Evolutionary conservation across 2,329 filamentous ascomycete genomes (phyloP).

Genomic region (Ophiostoma ips): DNA sequence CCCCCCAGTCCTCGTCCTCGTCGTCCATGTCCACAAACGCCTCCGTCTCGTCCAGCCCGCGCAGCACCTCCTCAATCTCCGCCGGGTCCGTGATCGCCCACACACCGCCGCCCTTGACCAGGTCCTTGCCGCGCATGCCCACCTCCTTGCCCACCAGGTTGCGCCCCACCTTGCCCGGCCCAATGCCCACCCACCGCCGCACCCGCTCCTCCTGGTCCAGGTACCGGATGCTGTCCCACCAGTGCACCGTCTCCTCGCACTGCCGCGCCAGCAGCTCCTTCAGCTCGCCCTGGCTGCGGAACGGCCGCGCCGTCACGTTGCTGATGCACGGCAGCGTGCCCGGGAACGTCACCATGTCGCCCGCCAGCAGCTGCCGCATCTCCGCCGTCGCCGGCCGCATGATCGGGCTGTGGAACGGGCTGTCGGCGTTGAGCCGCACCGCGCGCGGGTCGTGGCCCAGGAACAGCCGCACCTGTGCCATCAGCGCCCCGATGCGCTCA

Average conservation of each 20-base stretch:
- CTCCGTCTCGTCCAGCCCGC: slow-evolving; percentile 51
- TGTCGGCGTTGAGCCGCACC: slow-evolving; percentile 74
- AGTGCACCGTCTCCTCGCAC: slow-evolving; percentile 81
- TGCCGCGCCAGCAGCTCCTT: slow-evolving; percentile 67
- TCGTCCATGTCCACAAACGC: slow-evolving; percentile 20
- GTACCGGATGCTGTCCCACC: slow-evolving; percentile 90
- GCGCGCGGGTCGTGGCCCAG: slow-evolving; percentile 82
- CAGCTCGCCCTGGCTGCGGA: slow-evolving; percentile 56
- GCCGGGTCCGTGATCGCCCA: slow-evolving; percentile 79
- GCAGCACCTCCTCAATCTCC: slow-evolving; percentile 56
- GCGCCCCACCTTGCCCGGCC: slow-evolving; percentile 82
- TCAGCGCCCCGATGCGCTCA: slow-evolving; percentile 62
- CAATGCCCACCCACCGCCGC: slow-evolving; percentile 77
- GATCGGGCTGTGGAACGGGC: slow-evolving; percentile 80
- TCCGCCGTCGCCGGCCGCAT: slow-evolving; percentile 73
- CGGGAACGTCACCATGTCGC: slow-evolving; percentile 58
- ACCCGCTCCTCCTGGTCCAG: slow-evolving; percentile 73
- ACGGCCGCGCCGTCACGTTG: slow-evolving; percentile 73
- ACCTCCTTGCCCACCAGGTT: slow-evolving; percentile 94
- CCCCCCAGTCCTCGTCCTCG: neutral
- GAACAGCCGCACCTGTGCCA: slow-evolving; percentile 78
- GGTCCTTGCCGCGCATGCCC: slow-evolving; percentile 64
- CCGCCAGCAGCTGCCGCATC: slow-evolving; percentile 53
- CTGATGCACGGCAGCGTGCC: slow-evolving; percentile 65
- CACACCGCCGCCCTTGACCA: slow-evolving; percentile 76